Base-by-base conservation (phyloP, 2,329 filamentous ascomycete genomes). In the Didymella segeticola region DNA sequence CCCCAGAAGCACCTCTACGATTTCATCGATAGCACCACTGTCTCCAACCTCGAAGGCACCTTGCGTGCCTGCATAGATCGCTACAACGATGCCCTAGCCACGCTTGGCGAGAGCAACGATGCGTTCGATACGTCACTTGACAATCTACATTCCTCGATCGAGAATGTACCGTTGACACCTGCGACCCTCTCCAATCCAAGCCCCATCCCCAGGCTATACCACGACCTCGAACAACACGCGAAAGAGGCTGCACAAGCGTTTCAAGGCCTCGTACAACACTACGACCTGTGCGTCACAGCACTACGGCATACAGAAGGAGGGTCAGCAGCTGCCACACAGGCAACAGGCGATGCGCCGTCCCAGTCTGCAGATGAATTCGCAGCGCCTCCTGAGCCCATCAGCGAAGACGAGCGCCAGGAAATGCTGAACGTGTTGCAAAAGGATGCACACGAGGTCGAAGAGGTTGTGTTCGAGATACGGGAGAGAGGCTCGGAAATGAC, bases 281-380 rank as follows among this genome's bases (percentile, higher is more conserved):
- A 96, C 71, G 93, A 98, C 73, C 85, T 96, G 60, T 97, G 93
- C 73, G 90, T 96, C 12, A 93, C 89, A 1, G 93, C 93, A 1
- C 88, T 97, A 36, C 90, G 92, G 55, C 91, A 93, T 43, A 97
- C 93, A 3, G 92, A 96, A 77, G 79, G 79, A 52, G 79, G 80
- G 9, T 77, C 78, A 10, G 78, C 78, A 55, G 79, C 79, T 12
- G 79, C 78, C 2, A 75, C 71, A n/a, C 72, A 75, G 45, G 74
- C 73, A 17, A 72, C 74, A 1, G 72, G 70, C 23, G 74, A 78
- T 50, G 67, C 62, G 4, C 63, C 67, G 3, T 57, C 61, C 23
- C 62, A 71, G 27, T 67, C 70, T 9, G 57, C 50, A 22, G 58
- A 66, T 41, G 59, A 69, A 23, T 61, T 71, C 14, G 64, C 68